Evolutionary conservation across 2,329 filamentous ascomycete species (phyloP).

Genomic region (Fusarium tricinctum): DNA sequence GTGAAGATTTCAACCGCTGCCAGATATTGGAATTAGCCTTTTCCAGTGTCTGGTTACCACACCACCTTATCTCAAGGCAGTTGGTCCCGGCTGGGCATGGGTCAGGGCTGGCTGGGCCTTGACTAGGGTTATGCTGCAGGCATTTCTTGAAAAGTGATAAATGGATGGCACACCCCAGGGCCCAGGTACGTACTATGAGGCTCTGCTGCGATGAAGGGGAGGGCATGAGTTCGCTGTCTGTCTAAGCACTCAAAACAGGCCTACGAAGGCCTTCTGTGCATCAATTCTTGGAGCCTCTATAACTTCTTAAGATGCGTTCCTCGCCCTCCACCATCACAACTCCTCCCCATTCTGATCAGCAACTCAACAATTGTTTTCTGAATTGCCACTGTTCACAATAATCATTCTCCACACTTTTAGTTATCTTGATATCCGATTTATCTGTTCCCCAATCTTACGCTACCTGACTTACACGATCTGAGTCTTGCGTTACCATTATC

Average conservation of each 20-base stretch:
- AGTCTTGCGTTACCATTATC: conserved; percentile 19
- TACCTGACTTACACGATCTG: conserved; percentile 29
- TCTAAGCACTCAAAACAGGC: background rate
- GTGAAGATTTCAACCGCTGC: background rate
- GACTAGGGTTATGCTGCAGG: conserved; percentile 23
- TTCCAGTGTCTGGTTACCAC: conserved; percentile 9
- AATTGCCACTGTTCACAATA: background rate
- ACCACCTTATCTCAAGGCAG: conserved; percentile 23
- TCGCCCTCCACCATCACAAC: conserved; percentile 31
- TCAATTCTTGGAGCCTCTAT: conserved; percentile 21
- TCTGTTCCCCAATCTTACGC: conserved; percentile 8
- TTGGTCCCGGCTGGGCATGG: background rate
- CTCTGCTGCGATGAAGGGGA: conserved; percentile 28
- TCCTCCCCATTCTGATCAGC: conserved; percentile 4
- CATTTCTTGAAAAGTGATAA: conserved; percentile 27
- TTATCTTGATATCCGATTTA: background rate
- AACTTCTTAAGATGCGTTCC: conserved; percentile 34
- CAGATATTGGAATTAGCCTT: background rate
- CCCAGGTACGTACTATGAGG: conserved; percentile 30
- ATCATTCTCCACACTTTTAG: background rate
- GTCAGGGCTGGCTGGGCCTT: conserved; percentile 8
- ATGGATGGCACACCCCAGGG: conserved; percentile 26
- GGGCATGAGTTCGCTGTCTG: conserved; percentile 14
- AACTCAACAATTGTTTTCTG: background rate
- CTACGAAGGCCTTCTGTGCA: conserved; percentile 11